Percentiles rank a stretch among this genome's conserved stretches.
These are phyloP conservation scores for Lactarius hengduanensis DNA, from an alignment of 768 basidiomycete genomes.

Conservation along the genomic window DNA sequence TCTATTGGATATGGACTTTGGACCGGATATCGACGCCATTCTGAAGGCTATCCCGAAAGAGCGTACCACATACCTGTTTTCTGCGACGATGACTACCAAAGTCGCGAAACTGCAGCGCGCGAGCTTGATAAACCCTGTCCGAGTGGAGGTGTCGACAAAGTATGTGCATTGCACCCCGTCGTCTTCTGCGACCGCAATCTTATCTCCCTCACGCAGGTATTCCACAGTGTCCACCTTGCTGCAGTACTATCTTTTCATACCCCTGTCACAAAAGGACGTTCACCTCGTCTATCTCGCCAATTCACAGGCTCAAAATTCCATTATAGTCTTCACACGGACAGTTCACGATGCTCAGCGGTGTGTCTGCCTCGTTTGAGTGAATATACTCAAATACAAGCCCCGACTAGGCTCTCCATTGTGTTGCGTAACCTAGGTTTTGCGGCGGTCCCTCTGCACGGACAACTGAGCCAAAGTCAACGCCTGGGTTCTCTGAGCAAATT, in stretches of 20 bases:
- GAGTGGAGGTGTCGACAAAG: constrained; percentile 93
- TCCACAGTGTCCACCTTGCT: constrained; percentile 94
- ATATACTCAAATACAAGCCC: background rate
- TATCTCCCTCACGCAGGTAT: constrained; percentile 55
- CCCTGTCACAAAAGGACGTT: constrained; percentile 87
- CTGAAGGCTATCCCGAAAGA: constrained; percentile 93
- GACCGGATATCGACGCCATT: constrained; percentile 93
- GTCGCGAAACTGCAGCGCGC: constrained; percentile 95
- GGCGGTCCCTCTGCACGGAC: constrained; percentile 93
- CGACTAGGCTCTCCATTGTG: constrained; percentile 74
- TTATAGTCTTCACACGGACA: constrained; percentile 95
- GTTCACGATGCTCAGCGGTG: constrained; percentile 89
- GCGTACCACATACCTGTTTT: constrained; percentile 93
- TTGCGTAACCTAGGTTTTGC: constrained; percentile 89
- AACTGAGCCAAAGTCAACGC: constrained; percentile 90
- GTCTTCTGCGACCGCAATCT: background rate
- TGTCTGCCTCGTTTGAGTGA: constrained; percentile 25
- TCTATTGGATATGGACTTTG: constrained; percentile 94
- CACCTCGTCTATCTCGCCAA: constrained; percentile 88
- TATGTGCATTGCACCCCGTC: constrained; percentile 40
- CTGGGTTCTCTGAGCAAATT: constrained; percentile 93
- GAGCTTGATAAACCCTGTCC: constrained; percentile 88
- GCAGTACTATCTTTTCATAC: constrained; percentile 95
- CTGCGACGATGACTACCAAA: constrained; percentile 98
- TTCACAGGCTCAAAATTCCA: constrained; percentile 85